phyloP scores from a whole-genome alignment of 2,329 filamentous ascomycete genomes.

The Fusarium nurragi region DNA sequence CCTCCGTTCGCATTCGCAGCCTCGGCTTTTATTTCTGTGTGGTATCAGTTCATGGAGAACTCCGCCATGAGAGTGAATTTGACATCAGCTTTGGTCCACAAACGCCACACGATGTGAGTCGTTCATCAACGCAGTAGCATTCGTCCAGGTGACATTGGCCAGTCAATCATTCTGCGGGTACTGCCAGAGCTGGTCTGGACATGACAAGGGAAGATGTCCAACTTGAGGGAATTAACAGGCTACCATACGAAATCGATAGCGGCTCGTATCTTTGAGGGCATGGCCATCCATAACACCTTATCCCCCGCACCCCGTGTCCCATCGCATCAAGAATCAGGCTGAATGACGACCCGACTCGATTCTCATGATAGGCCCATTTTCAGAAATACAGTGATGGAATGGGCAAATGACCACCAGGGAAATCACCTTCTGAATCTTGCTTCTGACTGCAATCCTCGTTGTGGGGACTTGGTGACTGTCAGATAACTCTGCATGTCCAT shows the following conservation, averaged over 20 bases:
- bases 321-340: constrained; percentile 31
- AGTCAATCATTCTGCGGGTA: constrained; percentile 29
- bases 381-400: neutral
- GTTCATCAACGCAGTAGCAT: neutral
- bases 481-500: constrained; percentile 10
- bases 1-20: constrained; percentile 23
- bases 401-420: neutral
- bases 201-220: constrained; percentile 17
- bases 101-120: constrained; percentile 10
- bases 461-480: constrained; percentile 13
- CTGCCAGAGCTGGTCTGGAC: constrained; percentile 18
- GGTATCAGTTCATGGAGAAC: constrained; percentile 17
- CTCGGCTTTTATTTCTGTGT: constrained; percentile 1
- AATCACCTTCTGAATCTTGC: constrained; percentile 2
- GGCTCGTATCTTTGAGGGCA: constrained; percentile 26
- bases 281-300: constrained; percentile 3
- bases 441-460: neutral
- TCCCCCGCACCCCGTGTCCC: constrained; percentile 22
- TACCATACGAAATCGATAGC: constrained; percentile 29
- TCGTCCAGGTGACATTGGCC: constrained; percentile 28
- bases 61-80: constrained; percentile 1
- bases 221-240: constrained; percentile 34
- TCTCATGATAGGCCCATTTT: constrained; percentile 5
- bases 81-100: neutral
- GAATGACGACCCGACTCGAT: constrained; percentile 13